Base-by-base conservation (phyloP, 805 yeast species). In the Kodamaea jinghongensis region DNA sequence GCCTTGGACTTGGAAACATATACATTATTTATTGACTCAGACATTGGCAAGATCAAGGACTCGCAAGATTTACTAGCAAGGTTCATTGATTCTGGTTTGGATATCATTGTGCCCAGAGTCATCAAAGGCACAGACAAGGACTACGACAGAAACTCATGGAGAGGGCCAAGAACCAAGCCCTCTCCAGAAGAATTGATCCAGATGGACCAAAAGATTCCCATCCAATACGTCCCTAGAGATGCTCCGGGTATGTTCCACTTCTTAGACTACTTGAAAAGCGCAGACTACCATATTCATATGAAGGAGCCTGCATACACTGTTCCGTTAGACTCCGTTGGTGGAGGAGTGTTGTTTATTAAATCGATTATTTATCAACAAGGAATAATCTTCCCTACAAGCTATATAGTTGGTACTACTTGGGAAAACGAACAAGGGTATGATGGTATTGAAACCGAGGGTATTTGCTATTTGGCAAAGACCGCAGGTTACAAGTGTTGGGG, bases 371-470 rank as follows among this genome's bases (percentile, higher is more conserved):
- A 64, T 50, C 65, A 66, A 43, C 76, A 70, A 41, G 79, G 79
- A 17, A 59, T 65, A 3, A 54, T 62, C 17, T 73, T 73, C 50
- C 76, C 79, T 3, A 65, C 76, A 0, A 61, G 59, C 35, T 71
- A 71, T 42, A 52, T 65, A 1, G 60, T 74, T 9, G 79, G 79
- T 0, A 66, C 75, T 0, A 58, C 71, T 2, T 74, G 78, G 78
- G 60, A 54, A 1, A 48, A 75, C 38, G 38, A 44, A 1, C 79
- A 73, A 50, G 79, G 79, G 1, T 75, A 63, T 42, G 79, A 75
- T 51, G 79, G 79, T 3, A 71, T 74, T 26, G 79, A 75, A 49
- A 73, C 79, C 3, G 79, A 75, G 52, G 79, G 80, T 1, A 36
- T 75, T 10, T 75, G 80, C 41, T 75, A 72, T 43, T 54, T 63